A percentile compares a stretch with the other conserved stretches of the same genome.
Evolutionary conservation across 805 yeast species (phyloP).

Genomic region (Saccharomycopsis fibuligera): DNA sequence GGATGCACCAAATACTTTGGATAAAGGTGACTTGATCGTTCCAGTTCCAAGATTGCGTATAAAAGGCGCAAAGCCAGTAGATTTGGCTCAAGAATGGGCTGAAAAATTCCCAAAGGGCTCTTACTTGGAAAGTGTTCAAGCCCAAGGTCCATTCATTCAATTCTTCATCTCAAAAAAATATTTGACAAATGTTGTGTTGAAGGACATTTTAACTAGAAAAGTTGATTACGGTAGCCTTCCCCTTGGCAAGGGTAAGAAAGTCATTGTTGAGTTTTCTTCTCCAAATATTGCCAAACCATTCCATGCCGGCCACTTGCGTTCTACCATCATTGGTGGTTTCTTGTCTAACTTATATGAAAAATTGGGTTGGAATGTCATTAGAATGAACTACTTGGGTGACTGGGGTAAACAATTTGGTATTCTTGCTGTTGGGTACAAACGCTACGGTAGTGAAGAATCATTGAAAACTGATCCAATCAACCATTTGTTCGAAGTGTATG

Average conservation of each 20-base stretch:
- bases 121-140: conserved; percentile 61
- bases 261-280: conserved; percentile 86
- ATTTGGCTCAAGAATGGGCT: conserved; percentile 72
- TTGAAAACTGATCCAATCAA: conserved; percentile 78
- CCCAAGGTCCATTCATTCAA: conserved; percentile 88
- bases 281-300: conserved; percentile 99
- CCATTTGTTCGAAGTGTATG: conserved; percentile 93
- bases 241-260: conserved; percentile 62
- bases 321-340: conserved; percentile 97
- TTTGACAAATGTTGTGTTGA: conserved; percentile 61
- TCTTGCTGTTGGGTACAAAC: conserved; percentile 85
- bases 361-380: conserved; percentile 85
- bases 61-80: conserved; percentile 73
- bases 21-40: conserved; percentile 86
- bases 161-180: conserved; percentile 70
- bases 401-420: conserved; percentile 99
- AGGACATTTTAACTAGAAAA: conserved; percentile 57
- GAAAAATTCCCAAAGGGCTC: conserved; percentile 66
- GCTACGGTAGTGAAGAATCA: conserved; percentile 74
- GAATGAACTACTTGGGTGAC: conserved; percentile 95
- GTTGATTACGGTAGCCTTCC: conserved; percentile 67
- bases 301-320: conserved; percentile 98
- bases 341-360: conserved; percentile 82
- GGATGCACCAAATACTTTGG: conserved; percentile 80
- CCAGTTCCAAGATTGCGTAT: conserved; percentile 91